Evolutionary conservation across 2,329 filamentous ascomycete species (phyloP).

Genomic region (Falciphora oryzae): DNA sequence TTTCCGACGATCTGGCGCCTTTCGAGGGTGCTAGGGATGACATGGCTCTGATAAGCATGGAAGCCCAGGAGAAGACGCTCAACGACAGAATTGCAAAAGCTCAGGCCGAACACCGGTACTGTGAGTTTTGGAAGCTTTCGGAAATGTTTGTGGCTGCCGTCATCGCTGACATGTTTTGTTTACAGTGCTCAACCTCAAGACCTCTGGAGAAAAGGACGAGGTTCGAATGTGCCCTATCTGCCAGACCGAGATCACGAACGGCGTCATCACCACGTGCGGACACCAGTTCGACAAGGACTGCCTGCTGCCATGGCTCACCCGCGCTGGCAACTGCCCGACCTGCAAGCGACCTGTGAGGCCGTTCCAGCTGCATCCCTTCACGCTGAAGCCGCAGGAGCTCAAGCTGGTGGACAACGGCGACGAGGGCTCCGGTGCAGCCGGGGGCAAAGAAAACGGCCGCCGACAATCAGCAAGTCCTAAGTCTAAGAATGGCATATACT

Average conservation of each 20-base stretch:
- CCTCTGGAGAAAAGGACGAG: slow-evolving; percentile 55
- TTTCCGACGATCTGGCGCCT: slow-evolving; percentile 82
- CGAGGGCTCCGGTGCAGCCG: slow-evolving; percentile 7
- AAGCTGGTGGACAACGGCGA: slow-evolving; percentile 36
- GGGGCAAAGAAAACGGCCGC: slow-evolving; percentile 12
- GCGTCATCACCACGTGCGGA: slow-evolving; percentile 79
- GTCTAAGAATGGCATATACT: slow-evolving; percentile 58
- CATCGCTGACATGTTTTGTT: slow-evolving; percentile 16
- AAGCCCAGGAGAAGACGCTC: slow-evolving; percentile 43
- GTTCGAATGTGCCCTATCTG: slow-evolving; percentile 83
- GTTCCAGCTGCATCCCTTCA: slow-evolving; percentile 77
- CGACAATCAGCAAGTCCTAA: slow-evolving; percentile 14
- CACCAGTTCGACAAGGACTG: slow-evolving; percentile 92
- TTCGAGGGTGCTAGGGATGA: slow-evolving; percentile 61
- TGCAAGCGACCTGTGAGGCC: slow-evolving; percentile 67
- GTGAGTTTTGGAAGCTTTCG: slow-evolving; percentile 30
- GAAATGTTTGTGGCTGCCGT: background rate
- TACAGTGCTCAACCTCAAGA: slow-evolving; percentile 46
- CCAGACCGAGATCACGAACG: slow-evolving; percentile 67
- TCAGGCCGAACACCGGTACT: slow-evolving; percentile 71
- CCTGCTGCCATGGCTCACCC: slow-evolving; percentile 69
- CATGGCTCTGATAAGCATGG: slow-evolving; percentile 34
- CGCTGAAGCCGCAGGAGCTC: slow-evolving; percentile 70
- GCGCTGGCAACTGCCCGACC: slow-evolving; percentile 71
- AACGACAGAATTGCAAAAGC: slow-evolving; percentile 53